Evolutionary conservation across 2,329 filamentous ascomycete species (phyloP), one percentile per base, ranked within the genome.

Genomic region (Cladosporium sp.): DNA sequence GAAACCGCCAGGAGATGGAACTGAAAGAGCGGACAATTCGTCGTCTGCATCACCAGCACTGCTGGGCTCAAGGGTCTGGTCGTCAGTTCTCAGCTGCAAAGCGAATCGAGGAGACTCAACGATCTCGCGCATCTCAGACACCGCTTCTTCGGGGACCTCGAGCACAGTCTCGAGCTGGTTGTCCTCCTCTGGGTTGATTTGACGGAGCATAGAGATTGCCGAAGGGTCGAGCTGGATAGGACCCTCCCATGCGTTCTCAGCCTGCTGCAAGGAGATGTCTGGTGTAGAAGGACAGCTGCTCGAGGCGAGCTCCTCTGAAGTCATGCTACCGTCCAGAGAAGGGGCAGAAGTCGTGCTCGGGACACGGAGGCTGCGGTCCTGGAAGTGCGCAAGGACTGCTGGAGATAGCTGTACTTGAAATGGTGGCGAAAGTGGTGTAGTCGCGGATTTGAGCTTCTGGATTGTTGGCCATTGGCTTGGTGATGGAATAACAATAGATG

Each of bases 1-100:
- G 83, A 97, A 97, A 0, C 91, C 92, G 30, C 92, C 90, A 0
- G 94, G 94, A 0, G 94, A 97, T 6, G 93, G 94, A 38, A 98
- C 93, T 30, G 93, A 93, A 24, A 97, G 85, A 67, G 87, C 88
- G 24, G 91, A 93, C 68, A 97, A 68, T 64, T 75, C 73, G 57
- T 77, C 75, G 32, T 75, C 85, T 47, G 89, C 91, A 65, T 89
- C 89, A 15, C 88, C 82, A 15, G 69, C 66, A 54, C 66, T 68
- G 28, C 71, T 67, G n/a, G 71, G 66, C 38, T 68, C 66, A 26
- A 74, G 67, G 12, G 64, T 21, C 12, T 47, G 55, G 65, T 71
- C 71, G 28, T 71, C 69, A 21, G 74, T 77, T 30, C 74, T 69
- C 52, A 77, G 72, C 49, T 70, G 71, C 51, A 76, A 71, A 7